Evolutionary conservation across 1,284 basidiomycete species (phyloP), one percentile per base, ranked within the genome.

Genomic region (Porodaedalea pini): DNA sequence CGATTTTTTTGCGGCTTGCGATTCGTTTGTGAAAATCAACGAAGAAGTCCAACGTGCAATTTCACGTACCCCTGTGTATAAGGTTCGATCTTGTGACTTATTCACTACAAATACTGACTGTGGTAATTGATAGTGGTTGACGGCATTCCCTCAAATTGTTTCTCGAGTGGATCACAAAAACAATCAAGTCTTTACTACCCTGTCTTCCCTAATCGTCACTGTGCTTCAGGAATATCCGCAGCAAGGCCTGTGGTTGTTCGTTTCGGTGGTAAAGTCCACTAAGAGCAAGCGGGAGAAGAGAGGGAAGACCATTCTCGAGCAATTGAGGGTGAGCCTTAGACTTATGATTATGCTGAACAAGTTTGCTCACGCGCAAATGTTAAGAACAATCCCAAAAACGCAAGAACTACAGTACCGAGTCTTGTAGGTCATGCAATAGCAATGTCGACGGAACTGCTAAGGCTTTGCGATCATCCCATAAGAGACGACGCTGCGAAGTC

Each of bases 111-210:
- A 7, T 25, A 17, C 47, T 44, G 6, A 45, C 31, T 36, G 19
- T 27, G 32, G n/a, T 59, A 29, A n/a, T 45, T 60, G 54, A 13
- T 64, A 97, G 93, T 99, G 95, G 92, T 90, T 90, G 63, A 96
- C 92, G 0, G 95, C 95, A 0, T 94, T 98, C 63, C 94, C 97
- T 5, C 97, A 99, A 76, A 90, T 99, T 58, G 92, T 97, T 8
- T 99, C 97, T 23, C 85, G 97, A 7, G 90, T 99, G 34, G 90
- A 88, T 17, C 93, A 98, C 66, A 75, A 73, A 15, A 90, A 92
- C 66, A 66, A 73, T n/a, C 77, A 78, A 1, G 88, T 95, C 1
- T 90, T 83, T 67, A 70, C 70, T 0, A 73, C 86, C 13, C 73
- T 99, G 15, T 78, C 83, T 1, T 76, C 73, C 56, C 81, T 99